Evolutionary conservation across 2,329 filamentous ascomycete species (phyloP).

Genomic region (Xylaria sp.): DNA sequence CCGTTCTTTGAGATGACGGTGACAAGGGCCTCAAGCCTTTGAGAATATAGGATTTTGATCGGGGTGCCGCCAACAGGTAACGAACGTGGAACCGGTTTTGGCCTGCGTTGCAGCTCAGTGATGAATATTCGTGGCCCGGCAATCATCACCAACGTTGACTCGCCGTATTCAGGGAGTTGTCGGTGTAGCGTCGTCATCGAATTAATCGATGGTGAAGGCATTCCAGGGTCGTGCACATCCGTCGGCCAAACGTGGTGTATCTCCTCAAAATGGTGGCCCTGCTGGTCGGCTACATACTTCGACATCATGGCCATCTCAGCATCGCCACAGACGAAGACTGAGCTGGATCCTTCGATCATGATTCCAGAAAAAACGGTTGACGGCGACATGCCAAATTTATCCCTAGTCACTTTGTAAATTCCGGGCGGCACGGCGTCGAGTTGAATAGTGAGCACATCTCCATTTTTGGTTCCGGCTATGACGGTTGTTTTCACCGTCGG

Average conservation of each 20-base stretch:
- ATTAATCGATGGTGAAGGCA: constrained; percentile 51
- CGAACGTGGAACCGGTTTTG: constrained; percentile 37
- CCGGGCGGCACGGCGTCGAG: constrained; percentile 23
- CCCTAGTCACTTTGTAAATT: constrained; percentile 11
- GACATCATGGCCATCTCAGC: constrained; percentile 32
- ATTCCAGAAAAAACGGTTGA: constrained; percentile 33
- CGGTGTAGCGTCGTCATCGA: constrained; percentile 48
- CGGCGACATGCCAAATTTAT: constrained; percentile 35
- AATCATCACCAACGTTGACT: constrained; percentile 52
- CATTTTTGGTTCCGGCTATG: constrained; percentile 54
- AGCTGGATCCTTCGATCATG: constrained; percentile 45
- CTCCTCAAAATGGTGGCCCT: constrained; percentile 38
- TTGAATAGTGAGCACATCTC: constrained; percentile 49
- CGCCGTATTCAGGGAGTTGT: constrained; percentile 44
- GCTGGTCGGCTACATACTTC: constrained; percentile 4
- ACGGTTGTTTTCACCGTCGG: constrained; percentile 36
- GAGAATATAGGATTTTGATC: constrained; percentile 57
- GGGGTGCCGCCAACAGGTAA: constrained; percentile 46
- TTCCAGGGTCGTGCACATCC: constrained; percentile 50
- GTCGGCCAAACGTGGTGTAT: constrained; percentile 55
- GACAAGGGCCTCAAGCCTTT: constrained; percentile 54
- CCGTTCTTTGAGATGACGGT: constrained; percentile 51
- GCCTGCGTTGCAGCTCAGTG: constrained; percentile 49
- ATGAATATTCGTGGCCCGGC: constrained; percentile 55
- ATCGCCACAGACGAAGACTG: constrained; percentile 47